Base-by-base conservation (phyloP, 2,329 filamentous ascomycete genomes). In the Drechslerella coelobrocha region DNA sequence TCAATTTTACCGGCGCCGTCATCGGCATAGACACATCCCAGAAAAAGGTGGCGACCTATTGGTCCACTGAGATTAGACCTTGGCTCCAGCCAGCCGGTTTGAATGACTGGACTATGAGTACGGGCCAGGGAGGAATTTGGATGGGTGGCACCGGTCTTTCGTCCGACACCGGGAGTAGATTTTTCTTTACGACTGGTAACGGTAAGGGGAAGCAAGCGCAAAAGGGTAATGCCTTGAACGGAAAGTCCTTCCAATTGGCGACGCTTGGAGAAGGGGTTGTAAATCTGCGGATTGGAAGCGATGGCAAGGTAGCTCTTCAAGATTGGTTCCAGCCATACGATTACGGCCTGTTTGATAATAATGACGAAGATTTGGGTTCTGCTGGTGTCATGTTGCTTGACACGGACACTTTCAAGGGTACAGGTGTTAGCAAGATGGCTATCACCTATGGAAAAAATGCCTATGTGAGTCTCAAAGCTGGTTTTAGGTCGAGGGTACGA, bases 291-390 rank as follows among this genome's bases (percentile, higher is more conserved):
- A 68, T 76, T 17, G 73, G 72, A 31, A 71, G 66, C 31, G 77
- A 80, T 2, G 82, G 81, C 8, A 79, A 83, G 47, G 79, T 84
- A 0, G 78, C 77, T 0, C 74, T 84, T 6, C 78, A 81, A 5
- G 83, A 85, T 61, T 85, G 84, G 74, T 85, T 85, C 69, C 83
- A 84, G 79, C 83, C 83, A 0, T 83, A 80, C 72, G 82, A 84
- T 48, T 71, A 71, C 31, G 66, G 59, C 2, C 41, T 71, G 9
- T 71, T 71, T 27, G 66, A 71, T 14, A 71, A 71, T 19, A 71
- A 71, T 41, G 66, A 71, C n/a, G 59, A 71, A 54, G 83, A 85
- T 73, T 75, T 85, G n/a, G 83, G 83, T 1, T 77, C 78, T 8
- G 77, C 78, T 17, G 78, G 78, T 12, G 79, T 81, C 0, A 78